These are phyloP conservation scores for Ceratocystis lukuohia DNA, from an alignment of 2,329 filamentous ascomycete genomes.

Conservation along the genomic window DNA sequence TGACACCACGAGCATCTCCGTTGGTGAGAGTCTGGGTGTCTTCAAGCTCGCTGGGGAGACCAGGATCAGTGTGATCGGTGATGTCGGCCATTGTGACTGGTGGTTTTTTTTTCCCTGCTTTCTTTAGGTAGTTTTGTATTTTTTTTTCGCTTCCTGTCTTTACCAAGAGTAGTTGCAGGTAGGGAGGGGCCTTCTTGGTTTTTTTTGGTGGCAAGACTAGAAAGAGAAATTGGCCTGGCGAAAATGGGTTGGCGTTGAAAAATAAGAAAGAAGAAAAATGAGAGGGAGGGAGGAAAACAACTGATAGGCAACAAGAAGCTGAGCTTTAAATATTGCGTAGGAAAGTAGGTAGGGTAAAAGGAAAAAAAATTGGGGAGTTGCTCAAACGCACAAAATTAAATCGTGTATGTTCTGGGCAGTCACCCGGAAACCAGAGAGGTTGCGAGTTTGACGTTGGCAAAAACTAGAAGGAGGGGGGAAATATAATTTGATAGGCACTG, in stretches of 20 bases:
- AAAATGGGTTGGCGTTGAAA: constrained; percentile 4
- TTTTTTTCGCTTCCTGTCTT: background rate
- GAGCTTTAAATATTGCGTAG: background rate
- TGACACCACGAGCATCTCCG: constrained; percentile 66
- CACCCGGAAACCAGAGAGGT: background rate
- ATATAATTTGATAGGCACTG: background rate
- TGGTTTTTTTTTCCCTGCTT: background rate
- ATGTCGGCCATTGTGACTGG: constrained; percentile 58
- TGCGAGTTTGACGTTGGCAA: constrained; percentile 5
- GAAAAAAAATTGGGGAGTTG: constrained; percentile 11
- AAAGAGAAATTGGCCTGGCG: constrained; percentile 1
- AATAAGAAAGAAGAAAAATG: constrained; percentile 1
- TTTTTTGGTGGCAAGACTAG: background rate
- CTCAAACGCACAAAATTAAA: constrained; percentile 5
- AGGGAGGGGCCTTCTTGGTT: background rate
- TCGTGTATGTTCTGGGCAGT: background rate
- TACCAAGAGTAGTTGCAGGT: constrained; percentile 1
- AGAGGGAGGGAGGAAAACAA: constrained; percentile 3
- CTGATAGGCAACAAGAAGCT: background rate
- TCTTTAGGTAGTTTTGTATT: background rate
- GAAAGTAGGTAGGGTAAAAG: background rate
- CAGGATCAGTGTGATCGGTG: constrained; percentile 63
- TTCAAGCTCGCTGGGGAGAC: constrained; percentile 55
- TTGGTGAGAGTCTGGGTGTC: constrained; percentile 52
- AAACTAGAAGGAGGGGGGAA: background rate